Conservation (phyloP, 164 flowering plant genomes). For the Santalum album region DNA sequence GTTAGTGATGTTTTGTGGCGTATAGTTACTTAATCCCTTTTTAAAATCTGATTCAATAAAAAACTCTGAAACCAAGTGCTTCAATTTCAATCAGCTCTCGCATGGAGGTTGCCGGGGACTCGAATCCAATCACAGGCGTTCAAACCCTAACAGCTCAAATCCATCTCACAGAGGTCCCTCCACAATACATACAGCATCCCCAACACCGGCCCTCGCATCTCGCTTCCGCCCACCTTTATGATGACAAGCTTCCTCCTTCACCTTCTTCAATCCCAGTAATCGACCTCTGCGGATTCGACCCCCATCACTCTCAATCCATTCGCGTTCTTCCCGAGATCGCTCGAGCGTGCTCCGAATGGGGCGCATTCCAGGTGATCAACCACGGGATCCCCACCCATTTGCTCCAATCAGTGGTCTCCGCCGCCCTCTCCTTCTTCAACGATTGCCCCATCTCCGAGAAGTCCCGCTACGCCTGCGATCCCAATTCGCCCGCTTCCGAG, state of each 20-base stretch:
- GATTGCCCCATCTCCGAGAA: constrained; percentile 39
- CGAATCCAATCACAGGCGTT: too few relatives aligned
- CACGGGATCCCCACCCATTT: constrained; percentile 50
- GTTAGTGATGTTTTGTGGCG: too few relatives aligned
- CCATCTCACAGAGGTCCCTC: too few relatives aligned
- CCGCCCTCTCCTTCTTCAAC: constrained; percentile 47
- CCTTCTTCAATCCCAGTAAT: constrained; percentile 33
- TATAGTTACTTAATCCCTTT: too few relatives aligned
- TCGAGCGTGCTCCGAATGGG: constrained; percentile 65
- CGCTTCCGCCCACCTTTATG: too few relatives aligned
- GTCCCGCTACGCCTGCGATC: constrained; percentile 48
- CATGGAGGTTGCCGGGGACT: too few relatives aligned
- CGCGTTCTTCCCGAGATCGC: constrained; percentile 22
- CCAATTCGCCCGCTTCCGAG: constrained; percentile 47
- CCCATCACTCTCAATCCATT: constrained; percentile 6
- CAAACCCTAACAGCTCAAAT: too few relatives aligned
- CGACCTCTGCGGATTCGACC: constrained; percentile 33
- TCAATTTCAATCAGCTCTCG: too few relatives aligned
- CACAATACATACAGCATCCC: not conserved
- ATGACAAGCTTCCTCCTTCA: too few relatives aligned
- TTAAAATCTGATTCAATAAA: too few relatives aligned
- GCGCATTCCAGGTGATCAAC: constrained; percentile 70
- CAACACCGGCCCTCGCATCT: not conserved
- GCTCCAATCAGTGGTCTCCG: constrained; percentile 33
- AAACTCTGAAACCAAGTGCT: too few relatives aligned